Percentiles rank a stretch among this genome's conserved stretches.
Conservation (phyloP, 345 rosid species). For the Triadica sebifera region DNA sequence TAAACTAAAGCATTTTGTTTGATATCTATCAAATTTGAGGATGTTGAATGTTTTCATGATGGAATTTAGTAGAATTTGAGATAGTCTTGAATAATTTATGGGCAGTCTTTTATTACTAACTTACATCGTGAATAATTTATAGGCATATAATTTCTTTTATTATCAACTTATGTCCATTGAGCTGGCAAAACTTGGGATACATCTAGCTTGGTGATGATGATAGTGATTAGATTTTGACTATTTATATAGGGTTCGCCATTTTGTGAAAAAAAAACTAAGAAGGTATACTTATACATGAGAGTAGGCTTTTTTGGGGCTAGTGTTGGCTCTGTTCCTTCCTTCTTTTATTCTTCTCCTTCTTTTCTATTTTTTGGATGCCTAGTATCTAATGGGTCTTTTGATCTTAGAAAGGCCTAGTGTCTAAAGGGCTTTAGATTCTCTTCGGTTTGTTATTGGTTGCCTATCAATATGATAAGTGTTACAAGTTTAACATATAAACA, state of each 20-base stretch:
- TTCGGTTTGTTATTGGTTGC: too few relatives aligned
- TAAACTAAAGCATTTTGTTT: slow-evolving; percentile 2
- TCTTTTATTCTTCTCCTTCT: background rate
- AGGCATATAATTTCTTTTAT: background rate
- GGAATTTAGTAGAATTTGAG: background rate
- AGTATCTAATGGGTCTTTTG: background rate
- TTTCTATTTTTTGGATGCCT: too few relatives aligned
- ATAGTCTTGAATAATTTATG: background rate
- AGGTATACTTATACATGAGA: background rate
- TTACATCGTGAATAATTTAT: too few relatives aligned
- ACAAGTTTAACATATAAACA: too few relatives aligned
- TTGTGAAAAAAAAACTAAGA: too few relatives aligned
- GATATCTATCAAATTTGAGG: slow-evolving; percentile 7
- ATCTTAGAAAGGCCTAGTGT: too few relatives aligned
- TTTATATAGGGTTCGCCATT: too few relatives aligned
- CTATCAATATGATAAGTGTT: too few relatives aligned
- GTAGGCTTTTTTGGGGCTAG: background rate
- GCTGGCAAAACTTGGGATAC: background rate
- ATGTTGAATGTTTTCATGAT: background rate
- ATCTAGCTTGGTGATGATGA: background rate
- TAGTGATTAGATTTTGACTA: too few relatives aligned
- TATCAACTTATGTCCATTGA: background rate
- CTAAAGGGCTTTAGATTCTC: too few relatives aligned
- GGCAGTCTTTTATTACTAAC: too few relatives aligned
- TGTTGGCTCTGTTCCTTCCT: too few relatives aligned